Conservation (phyloP, 208 protist genomes). For the Trypanosoma platydactyli region DNA sequence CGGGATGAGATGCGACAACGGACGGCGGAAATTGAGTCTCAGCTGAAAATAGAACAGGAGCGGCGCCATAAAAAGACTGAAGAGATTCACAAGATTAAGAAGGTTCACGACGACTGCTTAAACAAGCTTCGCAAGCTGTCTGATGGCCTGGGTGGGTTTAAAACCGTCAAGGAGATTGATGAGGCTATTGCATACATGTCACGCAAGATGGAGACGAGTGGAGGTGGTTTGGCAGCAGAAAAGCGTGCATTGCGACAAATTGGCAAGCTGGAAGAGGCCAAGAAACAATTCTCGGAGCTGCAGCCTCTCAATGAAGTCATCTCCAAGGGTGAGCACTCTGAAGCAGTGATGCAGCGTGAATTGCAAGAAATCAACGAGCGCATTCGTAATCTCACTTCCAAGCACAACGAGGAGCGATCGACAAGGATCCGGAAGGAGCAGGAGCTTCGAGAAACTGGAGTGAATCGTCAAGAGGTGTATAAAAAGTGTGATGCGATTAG, state of each 20-base stretch:
- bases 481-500: conserved; percentile 57
- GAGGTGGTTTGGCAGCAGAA: conserved; percentile 63
- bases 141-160: conserved; percentile 65
- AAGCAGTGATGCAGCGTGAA: conserved; percentile 71
- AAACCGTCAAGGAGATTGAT: conserved; percentile 66
- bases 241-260: conserved; percentile 51
- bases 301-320: conserved; percentile 71
- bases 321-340: conserved; percentile 54
- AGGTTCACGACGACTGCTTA: conserved; percentile 46
- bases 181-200: conserved; percentile 64
- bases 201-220: conserved; percentile 77
- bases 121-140: conserved; percentile 56
- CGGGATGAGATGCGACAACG: conserved; percentile 44
- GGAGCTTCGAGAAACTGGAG: conserved; percentile 38
- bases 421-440: conserved; percentile 55
- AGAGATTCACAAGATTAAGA: conserved; percentile 58
- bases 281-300: conserved; percentile 58
- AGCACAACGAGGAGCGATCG: conserved; percentile 43
- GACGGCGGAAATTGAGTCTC: conserved; percentile 56
- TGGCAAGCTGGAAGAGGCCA: conserved; percentile 68
- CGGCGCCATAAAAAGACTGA: conserved; percentile 53
- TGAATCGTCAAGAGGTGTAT: conserved; percentile 47
- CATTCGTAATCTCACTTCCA: conserved; percentile 58
- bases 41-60: conserved; percentile 50
- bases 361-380: conserved; percentile 76